phyloP scores from a whole-genome alignment of 305 asterid genomes.

The Nicotiana rustica region DNA sequence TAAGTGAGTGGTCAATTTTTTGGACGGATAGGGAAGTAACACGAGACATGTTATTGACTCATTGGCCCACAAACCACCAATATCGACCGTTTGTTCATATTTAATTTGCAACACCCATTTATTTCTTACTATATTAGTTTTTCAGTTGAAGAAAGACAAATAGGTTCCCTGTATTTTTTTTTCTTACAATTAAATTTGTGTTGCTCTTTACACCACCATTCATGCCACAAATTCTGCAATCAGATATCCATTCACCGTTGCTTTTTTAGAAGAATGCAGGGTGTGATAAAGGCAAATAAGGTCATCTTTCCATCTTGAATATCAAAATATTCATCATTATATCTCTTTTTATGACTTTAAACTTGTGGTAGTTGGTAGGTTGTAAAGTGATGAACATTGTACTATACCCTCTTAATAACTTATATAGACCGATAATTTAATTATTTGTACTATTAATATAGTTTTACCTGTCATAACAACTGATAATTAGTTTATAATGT shows the following conservation, averaged over 20 bases:
- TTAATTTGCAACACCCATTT: not conserved
- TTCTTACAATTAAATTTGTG: not conserved
- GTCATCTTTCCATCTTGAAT: conserved; percentile 23
- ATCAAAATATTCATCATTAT: not conserved
- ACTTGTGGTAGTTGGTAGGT: not conserved
- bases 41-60: conserved; percentile 28
- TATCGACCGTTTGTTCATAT: not conserved
- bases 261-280: not conserved
- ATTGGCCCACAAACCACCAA: conserved; percentile 33
- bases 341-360: not conserved
- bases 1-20: not conserved
- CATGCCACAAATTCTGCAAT: conserved; percentile 30
- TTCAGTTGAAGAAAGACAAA: conserved; percentile 16
- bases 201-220: conserved; percentile 4
- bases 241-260: not conserved
- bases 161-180: no score
- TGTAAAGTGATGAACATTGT: conserved; percentile 5
- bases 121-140: not conserved
- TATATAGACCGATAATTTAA: not conserved
- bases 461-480: not conserved
- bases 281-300: not conserved
- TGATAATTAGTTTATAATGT: no score
- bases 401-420: not conserved
- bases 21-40: not conserved
- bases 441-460: no score